Evolutionary conservation across 805 yeast species (phyloP).

Genomic region (Candida montana): DNA sequence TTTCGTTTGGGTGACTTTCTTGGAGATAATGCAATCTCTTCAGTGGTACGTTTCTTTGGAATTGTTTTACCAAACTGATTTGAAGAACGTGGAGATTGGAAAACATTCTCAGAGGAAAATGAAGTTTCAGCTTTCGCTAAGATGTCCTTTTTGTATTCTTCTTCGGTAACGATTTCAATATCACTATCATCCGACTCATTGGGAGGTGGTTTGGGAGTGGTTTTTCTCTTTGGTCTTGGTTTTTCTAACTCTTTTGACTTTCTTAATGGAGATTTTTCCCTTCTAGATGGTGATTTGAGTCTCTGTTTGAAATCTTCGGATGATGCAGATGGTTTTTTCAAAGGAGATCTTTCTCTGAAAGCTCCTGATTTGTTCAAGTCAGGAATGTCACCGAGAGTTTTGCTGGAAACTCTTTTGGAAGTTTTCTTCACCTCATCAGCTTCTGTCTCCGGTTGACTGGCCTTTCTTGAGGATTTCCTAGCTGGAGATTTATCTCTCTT

Average conservation of each 20-base stretch:
- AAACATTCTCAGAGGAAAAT: constrained; percentile 32
- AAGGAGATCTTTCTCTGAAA: constrained; percentile 8
- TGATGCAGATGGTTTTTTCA: constrained; percentile 2
- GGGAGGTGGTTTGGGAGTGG: neutral
- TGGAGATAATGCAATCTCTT: constrained; percentile 11
- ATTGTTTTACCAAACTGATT: constrained; percentile 17
- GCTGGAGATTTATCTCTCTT: constrained; percentile 2
- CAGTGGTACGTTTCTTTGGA: constrained; percentile 23
- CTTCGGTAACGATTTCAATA: constrained; percentile 3
- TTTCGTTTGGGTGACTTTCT: constrained; percentile 13
- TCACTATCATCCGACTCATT: constrained; percentile 1
- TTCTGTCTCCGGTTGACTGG: constrained; percentile 16
- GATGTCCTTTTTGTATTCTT: constrained; percentile 3
- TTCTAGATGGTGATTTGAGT: constrained; percentile 1
- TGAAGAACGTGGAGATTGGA: constrained; percentile 25
- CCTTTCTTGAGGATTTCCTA: constrained; percentile 17
- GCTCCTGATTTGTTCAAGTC: constrained; percentile 8
- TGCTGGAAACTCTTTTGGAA: constrained; percentile 5
- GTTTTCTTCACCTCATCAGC: constrained; percentile 9
- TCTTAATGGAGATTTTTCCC: constrained; percentile 4
- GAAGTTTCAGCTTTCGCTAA: constrained; percentile 19
- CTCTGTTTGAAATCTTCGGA: constrained; percentile 1
- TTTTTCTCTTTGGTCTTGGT: neutral
- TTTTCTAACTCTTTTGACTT: neutral
- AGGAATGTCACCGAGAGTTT: constrained; percentile 12